Evolutionary conservation across 2,329 filamentous ascomycete genomes (phyloP).

Genomic region (Neopestalotiopsis sp.): DNA sequence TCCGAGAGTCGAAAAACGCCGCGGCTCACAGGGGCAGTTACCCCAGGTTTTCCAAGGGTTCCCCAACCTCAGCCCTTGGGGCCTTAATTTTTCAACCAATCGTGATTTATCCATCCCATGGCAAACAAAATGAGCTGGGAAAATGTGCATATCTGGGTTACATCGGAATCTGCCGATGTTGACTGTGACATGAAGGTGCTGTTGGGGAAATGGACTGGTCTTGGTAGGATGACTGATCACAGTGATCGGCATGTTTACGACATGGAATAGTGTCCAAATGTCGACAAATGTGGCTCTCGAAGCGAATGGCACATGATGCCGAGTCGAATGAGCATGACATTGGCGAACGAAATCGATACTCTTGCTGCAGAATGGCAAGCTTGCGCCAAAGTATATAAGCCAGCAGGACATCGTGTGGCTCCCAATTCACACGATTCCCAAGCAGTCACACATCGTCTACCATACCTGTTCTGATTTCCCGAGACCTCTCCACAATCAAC

Average conservation of each 20-base stretch:
- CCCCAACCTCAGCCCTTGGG: background rate
- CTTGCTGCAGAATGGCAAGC: background rate
- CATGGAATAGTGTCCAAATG: background rate
- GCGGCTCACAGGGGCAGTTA: conserved; percentile 4
- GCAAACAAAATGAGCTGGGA: background rate
- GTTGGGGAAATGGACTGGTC: background rate
- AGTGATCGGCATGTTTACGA: background rate
- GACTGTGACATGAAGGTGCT: background rate
- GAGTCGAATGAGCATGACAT: background rate
- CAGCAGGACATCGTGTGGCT: background rate
- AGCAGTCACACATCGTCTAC: background rate
- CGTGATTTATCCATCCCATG: background rate
- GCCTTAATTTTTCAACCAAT: conserved; percentile 6
- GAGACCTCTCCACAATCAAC: background rate
- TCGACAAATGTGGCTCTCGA: background rate
- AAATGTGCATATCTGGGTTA: conserved; percentile 7
- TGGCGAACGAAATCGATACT: background rate
- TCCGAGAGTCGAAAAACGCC: background rate
- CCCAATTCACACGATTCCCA: background rate
- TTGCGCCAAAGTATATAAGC: background rate
- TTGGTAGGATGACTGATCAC: background rate
- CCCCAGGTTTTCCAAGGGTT: conserved; percentile 8
- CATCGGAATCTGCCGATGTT: background rate
- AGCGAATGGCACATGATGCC: conserved; percentile 6
- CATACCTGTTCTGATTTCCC: background rate